Percentiles rank a stretch among this genome's conserved stretches.
Conservation (phyloP, 352 stramenopile species). For the Globisporangium ultimum region DNA sequence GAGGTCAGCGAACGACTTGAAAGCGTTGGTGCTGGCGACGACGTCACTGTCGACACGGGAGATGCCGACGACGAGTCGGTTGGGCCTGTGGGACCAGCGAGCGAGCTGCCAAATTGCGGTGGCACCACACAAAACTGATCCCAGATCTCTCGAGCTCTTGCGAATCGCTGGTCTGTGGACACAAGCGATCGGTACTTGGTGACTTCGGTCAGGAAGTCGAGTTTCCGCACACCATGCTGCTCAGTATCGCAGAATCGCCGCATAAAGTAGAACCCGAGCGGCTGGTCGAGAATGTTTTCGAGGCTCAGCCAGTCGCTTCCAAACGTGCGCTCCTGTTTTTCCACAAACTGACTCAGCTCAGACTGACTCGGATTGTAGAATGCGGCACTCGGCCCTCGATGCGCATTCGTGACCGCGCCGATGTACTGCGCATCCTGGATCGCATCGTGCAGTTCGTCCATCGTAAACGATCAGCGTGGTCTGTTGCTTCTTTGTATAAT, state of each 20-base stretch:
- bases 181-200: slow-evolving; percentile 61
- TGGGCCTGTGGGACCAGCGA: neutral
- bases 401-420: slow-evolving; percentile 71
- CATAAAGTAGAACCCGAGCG: slow-evolving; percentile 83
- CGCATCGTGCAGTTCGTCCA: slow-evolving; percentile 88
- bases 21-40: slow-evolving; percentile 6
- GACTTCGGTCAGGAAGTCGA: slow-evolving; percentile 73
- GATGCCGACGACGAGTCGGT: slow-evolving; percentile 1
- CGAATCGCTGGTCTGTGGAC: slow-evolving; percentile 34
- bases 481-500: neutral
- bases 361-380: slow-evolving; percentile 70
- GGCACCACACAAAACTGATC: slow-evolving; percentile 39
- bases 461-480: slow-evolving; percentile 11
- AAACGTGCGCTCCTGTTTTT: slow-evolving; percentile 46
- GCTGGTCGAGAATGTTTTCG: slow-evolving; percentile 71
- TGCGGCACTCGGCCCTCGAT: slow-evolving; percentile 58
- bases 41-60: slow-evolving; percentile 4
- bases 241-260: slow-evolving; percentile 69
- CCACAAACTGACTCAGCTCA: slow-evolving; percentile 64
- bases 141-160: slow-evolving; percentile 58
- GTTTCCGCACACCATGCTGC: slow-evolving; percentile 53
- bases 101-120: slow-evolving; percentile 7
- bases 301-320: slow-evolving; percentile 59
- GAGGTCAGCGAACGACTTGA: slow-evolving; percentile 1
- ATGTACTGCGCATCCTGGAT: slow-evolving; percentile 90